A percentile compares a stretch with the other conserved stretches of the same genome.
Evolutionary conservation across 768 basidiomycete species (phyloP).

Genomic region (Obba rivulosa): DNA sequence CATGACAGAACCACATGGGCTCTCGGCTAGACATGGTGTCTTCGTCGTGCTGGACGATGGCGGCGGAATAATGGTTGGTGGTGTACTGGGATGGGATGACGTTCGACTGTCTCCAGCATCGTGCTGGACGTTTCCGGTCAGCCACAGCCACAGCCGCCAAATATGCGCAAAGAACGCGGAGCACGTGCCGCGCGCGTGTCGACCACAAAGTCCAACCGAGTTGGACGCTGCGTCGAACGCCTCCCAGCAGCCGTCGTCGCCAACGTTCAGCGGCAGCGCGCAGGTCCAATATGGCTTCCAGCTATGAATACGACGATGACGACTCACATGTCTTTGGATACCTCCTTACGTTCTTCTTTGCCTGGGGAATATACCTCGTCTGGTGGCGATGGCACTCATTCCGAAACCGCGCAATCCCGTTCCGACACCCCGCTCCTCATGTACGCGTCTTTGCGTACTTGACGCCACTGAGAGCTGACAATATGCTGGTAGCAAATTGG

Average conservation of each 20-base stretch:
- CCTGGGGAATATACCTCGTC: constrained; percentile 75
- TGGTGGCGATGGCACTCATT: constrained; percentile 69
- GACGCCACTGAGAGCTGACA: not conserved
- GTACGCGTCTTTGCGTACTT: constrained; percentile 36
- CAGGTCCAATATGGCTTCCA: constrained; percentile 10
- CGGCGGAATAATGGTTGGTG: not conserved
- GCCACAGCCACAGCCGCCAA: constrained; percentile 13
- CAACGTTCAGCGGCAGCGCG: too few species aligned
- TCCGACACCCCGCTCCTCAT: constrained; percentile 50
- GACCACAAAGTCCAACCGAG: constrained; percentile 4
- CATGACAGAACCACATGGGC: constrained; percentile 76
- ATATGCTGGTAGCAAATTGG: constrained; percentile 18
- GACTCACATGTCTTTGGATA: constrained; percentile 53
- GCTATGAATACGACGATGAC: constrained; percentile 27
- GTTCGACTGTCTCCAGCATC: not conserved
- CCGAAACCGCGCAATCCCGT: constrained; percentile 68
- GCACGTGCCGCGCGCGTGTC: constrained; percentile 11
- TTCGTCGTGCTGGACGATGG: not conserved
- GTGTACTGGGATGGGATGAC: constrained; percentile 7
- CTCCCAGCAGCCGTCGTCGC: too few species aligned
- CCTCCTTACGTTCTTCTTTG: constrained; percentile 65
- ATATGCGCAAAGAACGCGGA: constrained; percentile 20
- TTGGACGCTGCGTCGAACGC: too few species aligned
- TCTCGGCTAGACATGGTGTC: constrained; percentile 60
- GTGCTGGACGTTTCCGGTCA: not conserved